Conservation (phyloP, 139 green algal genomes). For the Zygnema cylindricum region DNA sequence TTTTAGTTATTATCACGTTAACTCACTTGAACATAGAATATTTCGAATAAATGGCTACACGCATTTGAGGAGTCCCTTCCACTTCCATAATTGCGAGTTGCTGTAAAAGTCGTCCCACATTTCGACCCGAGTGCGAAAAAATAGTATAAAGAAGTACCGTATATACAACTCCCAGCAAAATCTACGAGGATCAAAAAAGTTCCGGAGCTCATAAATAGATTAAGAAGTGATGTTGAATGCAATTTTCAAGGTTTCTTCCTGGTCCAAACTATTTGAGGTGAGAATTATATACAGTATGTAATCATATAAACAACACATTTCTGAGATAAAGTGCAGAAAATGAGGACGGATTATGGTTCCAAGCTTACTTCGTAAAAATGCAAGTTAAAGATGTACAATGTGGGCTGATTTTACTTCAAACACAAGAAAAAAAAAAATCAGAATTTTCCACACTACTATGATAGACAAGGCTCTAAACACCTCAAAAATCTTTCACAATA, state of each 20-base stretch:
- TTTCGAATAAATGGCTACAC: background rate
- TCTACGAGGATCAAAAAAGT: background rate
- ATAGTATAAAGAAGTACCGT: conserved; percentile 24
- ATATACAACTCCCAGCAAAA: conserved; percentile 23
- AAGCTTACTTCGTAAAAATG: background rate
- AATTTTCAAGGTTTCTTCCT: background rate
- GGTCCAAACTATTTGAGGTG: background rate
- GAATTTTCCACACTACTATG: background rate
- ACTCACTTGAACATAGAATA: conserved; percentile 26
- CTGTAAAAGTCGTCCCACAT: conserved; percentile 10
- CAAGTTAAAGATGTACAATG: background rate
- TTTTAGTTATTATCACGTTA: background rate
- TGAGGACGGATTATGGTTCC: background rate
- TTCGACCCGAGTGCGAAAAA: conserved; percentile 1
- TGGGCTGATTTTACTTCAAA: background rate
- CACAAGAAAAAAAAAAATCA: background rate
- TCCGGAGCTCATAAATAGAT: background rate
- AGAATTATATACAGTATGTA: background rate
- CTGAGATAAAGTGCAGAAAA: background rate
- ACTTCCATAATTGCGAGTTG: conserved; percentile 12
- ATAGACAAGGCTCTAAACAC: background rate
- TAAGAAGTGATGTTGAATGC: background rate
- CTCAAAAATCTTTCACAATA: background rate
- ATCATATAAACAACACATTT: background rate
- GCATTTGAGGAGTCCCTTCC: background rate